These are phyloP conservation scores for Adansonia digitata DNA, from an alignment of 345 rosid genomes.

Conservation along the genomic window DNA sequence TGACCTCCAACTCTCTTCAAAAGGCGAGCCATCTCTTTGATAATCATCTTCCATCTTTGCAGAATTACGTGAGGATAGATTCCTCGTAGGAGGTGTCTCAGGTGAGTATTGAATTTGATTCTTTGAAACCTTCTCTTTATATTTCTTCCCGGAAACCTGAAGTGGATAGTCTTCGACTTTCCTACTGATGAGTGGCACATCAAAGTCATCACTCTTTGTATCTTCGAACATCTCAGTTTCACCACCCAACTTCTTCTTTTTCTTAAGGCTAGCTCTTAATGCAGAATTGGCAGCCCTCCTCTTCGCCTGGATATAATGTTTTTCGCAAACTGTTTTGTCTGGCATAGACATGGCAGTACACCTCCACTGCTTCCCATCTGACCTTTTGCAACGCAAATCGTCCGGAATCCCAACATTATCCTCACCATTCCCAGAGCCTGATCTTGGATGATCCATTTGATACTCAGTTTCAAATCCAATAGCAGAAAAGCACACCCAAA, in stretches of 20 bases:
- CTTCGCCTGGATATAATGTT: constrained; percentile 93
- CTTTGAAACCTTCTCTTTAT: constrained; percentile 43
- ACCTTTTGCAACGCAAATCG: constrained; percentile 95
- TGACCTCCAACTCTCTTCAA: constrained; percentile 59
- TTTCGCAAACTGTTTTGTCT: constrained; percentile 95
- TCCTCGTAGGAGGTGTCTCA: constrained; percentile 48
- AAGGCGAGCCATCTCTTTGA: constrained; percentile 46
- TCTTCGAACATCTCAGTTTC: constrained; percentile 45
- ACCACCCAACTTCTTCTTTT: constrained; percentile 55
- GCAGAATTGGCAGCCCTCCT: constrained; percentile 94
- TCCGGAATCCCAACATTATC: constrained; percentile 74
- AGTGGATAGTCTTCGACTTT: constrained; percentile 36
- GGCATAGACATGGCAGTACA: constrained; percentile 99
- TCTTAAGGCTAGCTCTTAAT: constrained; percentile 75
- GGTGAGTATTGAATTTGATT: constrained; percentile 44
- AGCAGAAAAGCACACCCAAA: constrained; percentile 13
- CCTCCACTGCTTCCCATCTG: constrained; percentile 98
- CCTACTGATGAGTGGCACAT: constrained; percentile 36
- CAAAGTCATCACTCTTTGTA: constrained; percentile 54
- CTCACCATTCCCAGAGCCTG: constrained; percentile 55
- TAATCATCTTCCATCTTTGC: constrained; percentile 46
- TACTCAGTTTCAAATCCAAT: constrained; percentile 14
- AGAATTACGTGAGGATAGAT: constrained; percentile 34
- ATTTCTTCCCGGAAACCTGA: constrained; percentile 36
- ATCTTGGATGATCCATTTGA: constrained; percentile 57